Evolutionary conservation across 2,329 filamentous ascomycete species (phyloP), one percentile per base, ranked within the genome.

Genomic region (Elsinoe australis): DNA sequence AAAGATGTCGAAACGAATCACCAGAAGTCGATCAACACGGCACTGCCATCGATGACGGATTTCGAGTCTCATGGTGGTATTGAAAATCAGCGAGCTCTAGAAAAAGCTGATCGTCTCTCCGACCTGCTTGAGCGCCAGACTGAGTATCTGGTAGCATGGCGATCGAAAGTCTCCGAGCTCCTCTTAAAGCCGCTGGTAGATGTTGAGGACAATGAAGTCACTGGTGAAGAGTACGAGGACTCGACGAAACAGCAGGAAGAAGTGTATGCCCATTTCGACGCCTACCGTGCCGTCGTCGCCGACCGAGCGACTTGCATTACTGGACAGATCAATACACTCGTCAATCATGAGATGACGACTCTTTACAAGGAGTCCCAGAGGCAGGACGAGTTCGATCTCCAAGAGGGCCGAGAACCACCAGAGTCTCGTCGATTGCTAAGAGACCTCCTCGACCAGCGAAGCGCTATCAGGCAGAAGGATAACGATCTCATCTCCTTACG

Each of bases 191-290:
- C 86, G 0, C 72, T 96, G 1, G 79, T 96, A 14, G 92, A 96
- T 56, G 81, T 92, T 59, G 87, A 94, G 32, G 79, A 80, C 3
- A 67, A 69, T 12, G 87, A 94, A 50, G 76, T 80, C 2, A 90
- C 87, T 8, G 92, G 92, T 18, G 83, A 95, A 51, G 92, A 96
- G 62, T 92, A 95, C 53, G 85, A 87, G 55, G 79, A 85, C 24
- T 94, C 90, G 0, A 87, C 88, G 0, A 86, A 86, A 62, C 76
- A 83, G 36, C 90, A 96, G 65, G 90, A 95, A 52, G 81, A 94
- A 60, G 77, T 95, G 33, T 86, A 90, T 65, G 85, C 85, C 5
- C 94, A 94, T 59, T 83, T 94, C 50, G 81, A 88, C 60, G 81
- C 79, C 6, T 71, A 95, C 21, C 77, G 87, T 51, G 79, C 84